Evolutionary conservation across 352 stramenopile genomes (phyloP).

Genomic region (Pythium chondricola): DNA sequence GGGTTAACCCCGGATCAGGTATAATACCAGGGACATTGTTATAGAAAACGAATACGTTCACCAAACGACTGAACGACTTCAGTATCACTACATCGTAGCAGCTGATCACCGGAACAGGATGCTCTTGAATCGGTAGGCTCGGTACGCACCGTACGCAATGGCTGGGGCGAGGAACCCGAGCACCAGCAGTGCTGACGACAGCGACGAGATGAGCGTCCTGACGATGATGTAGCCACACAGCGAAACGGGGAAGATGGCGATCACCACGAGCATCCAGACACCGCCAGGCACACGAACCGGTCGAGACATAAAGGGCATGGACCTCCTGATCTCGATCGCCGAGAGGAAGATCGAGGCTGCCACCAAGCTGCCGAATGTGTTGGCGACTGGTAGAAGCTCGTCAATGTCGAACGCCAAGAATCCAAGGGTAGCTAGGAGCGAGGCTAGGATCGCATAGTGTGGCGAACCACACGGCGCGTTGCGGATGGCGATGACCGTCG

Average conservation of each 20-base stretch:
- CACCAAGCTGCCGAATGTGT: slow-evolving; percentile 69
- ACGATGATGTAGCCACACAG: slow-evolving; percentile 14
- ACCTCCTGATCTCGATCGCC: slow-evolving; percentile 72
- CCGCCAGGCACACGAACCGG: slow-evolving; percentile 24
- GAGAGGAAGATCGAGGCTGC: slow-evolving; percentile 75
- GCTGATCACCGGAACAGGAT: slow-evolving; percentile 6
- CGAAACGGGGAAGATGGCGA: slow-evolving; percentile 7
- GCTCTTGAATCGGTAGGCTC: slow-evolving; percentile 3
- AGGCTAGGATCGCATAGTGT: slow-evolving; percentile 19
- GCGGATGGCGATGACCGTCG: slow-evolving; percentile 54
- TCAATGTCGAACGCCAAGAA: slow-evolving; percentile 31
- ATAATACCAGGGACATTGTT: too few species aligned
- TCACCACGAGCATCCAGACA: background rate
- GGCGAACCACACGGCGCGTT: slow-evolving; percentile 17
- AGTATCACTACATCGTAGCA: too few species aligned
- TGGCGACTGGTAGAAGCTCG: slow-evolving; percentile 67
- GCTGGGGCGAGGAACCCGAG: slow-evolving; percentile 7
- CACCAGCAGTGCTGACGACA: slow-evolving; percentile 1
- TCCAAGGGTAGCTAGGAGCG: slow-evolving; percentile 6
- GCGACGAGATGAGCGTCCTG: slow-evolving; percentile 9
- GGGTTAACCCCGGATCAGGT: too few species aligned
- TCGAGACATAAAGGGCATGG: slow-evolving; percentile 29
- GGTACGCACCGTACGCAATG: slow-evolving; percentile 1
- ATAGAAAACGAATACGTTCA: too few species aligned
- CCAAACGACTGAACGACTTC: too few species aligned